Conservation (phyloP, 371 early-diverging fungal species). For the Quaeritorhiza haematococci region DNA sequence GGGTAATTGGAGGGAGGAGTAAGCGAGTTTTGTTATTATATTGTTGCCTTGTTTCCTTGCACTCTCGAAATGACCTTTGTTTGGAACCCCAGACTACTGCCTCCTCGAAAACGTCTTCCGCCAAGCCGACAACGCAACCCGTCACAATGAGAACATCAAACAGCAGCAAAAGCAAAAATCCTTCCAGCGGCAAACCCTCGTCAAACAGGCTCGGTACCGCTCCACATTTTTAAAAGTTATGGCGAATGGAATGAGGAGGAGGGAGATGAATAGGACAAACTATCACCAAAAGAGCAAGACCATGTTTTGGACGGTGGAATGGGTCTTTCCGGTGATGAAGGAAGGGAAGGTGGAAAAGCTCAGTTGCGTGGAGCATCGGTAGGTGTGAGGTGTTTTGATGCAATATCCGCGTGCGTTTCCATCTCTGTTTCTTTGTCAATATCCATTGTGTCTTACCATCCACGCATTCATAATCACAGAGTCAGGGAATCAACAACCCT, state of each 20-base stretch:
- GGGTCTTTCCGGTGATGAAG: slow-evolving; percentile 2
- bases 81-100: slow-evolving; percentile 12
- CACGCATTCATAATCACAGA: background rate
- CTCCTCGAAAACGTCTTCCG: slow-evolving; percentile 23
- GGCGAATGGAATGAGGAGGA: slow-evolving; percentile 16
- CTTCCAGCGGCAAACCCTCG: slow-evolving; percentile 6
- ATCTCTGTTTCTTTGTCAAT: no score
- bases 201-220: background rate
- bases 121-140: slow-evolving; percentile 20
- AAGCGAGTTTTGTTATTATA: no score
- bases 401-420: no score
- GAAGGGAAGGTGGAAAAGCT: no score
- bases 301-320: slow-evolving; percentile 12
- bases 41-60: background rate
- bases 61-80: background rate
- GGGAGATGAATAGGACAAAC: slow-evolving; percentile 8
- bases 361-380: no score
- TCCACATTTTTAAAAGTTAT: slow-evolving; percentile 4
- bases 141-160: slow-evolving; percentile 11
- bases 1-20: no score
- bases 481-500: slow-evolving; percentile 8
- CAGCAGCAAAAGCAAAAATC: background rate
- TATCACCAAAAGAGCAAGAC: slow-evolving; percentile 4
- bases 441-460: background rate
- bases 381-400: no score